These are phyloP conservation scores for Aspergillus incahuasiensis DNA, from an alignment of 495 filamentous ascomycete genomes.

Conservation along the genomic window DNA sequence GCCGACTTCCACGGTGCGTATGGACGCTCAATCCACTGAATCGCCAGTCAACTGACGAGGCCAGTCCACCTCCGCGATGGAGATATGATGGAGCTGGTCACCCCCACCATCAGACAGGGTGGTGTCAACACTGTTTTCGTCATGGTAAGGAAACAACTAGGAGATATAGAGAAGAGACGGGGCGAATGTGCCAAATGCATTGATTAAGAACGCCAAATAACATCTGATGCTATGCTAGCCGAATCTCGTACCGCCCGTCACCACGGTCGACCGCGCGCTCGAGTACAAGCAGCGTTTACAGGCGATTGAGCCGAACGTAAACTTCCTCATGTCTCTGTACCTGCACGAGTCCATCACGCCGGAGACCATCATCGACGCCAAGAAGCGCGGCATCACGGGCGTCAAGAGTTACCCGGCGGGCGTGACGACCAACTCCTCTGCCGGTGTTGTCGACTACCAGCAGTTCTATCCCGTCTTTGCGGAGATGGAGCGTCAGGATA, in stretches of 20 bases:
- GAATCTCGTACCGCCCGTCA: constrained; percentile 71
- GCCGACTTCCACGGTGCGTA: constrained; percentile 62
- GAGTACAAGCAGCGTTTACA: constrained; percentile 66
- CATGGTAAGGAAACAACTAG: constrained; percentile 50
- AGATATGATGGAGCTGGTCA: constrained; percentile 76
- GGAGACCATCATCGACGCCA: constrained; percentile 69
- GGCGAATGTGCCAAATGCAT: neutral
- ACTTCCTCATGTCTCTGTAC: constrained; percentile 87
- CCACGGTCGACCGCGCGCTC: constrained; percentile 66
- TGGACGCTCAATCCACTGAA: constrained; percentile 24
- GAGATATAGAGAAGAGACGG: neutral
- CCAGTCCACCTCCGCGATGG: constrained; percentile 70
- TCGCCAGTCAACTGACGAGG: neutral
- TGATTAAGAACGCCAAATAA: constrained; percentile 9
- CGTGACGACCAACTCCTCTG: constrained; percentile 77
- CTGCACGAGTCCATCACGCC: constrained; percentile 74
- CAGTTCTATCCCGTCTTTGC: constrained; percentile 72
- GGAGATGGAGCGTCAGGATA: constrained; percentile 65
- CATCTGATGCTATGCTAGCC: constrained; percentile 36
- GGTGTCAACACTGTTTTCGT: constrained; percentile 79
- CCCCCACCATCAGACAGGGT: constrained; percentile 66
- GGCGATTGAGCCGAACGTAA: constrained; percentile 65
- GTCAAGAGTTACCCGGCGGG: constrained; percentile 62
- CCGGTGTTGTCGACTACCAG: constrained; percentile 71
- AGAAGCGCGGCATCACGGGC: constrained; percentile 44